phyloP scores from a whole-genome alignment of 2,329 filamentous ascomycete species.

The Beauveria australis region DNA sequence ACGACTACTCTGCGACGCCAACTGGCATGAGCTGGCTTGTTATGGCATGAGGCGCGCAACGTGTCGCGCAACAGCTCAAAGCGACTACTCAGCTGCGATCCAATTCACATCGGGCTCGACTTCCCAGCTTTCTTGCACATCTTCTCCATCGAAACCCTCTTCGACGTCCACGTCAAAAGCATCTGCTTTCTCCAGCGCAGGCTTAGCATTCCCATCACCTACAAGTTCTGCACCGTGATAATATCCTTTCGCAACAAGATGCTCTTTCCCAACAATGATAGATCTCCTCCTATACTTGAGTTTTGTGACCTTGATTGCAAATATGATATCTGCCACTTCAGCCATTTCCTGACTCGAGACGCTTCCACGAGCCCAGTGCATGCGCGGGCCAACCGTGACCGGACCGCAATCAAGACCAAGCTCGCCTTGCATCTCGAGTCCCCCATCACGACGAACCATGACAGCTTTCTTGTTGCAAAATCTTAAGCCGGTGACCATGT shows the following conservation, averaged over 20 bases:
- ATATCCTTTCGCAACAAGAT: neutral
- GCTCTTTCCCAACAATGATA: neutral
- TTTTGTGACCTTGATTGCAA: neutral
- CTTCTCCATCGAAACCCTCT: neutral
- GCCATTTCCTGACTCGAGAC: neutral
- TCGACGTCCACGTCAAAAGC: neutral
- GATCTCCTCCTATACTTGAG: neutral
- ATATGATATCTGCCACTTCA: neutral
- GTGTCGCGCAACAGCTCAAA: too few species aligned
- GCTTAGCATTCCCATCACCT: neutral
- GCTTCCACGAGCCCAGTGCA: neutral
- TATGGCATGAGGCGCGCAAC: too few species aligned
- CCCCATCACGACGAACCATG: neutral
- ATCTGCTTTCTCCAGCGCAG: neutral
- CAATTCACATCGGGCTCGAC: neutral
- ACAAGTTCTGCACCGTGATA: neutral
- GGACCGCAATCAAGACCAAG: neutral
- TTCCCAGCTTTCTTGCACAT: neutral
- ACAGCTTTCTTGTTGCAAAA: neutral
- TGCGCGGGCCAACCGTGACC: neutral
- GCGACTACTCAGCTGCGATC: neutral
- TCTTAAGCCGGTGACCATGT: neutral
- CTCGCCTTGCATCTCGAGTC: neutral
- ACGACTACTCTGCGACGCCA: too few species aligned
- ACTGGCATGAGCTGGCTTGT: too few species aligned